Base-by-base conservation (phyloP, 2,329 filamentous ascomycete species). In the Pestalotiopsis sp. region DNA sequence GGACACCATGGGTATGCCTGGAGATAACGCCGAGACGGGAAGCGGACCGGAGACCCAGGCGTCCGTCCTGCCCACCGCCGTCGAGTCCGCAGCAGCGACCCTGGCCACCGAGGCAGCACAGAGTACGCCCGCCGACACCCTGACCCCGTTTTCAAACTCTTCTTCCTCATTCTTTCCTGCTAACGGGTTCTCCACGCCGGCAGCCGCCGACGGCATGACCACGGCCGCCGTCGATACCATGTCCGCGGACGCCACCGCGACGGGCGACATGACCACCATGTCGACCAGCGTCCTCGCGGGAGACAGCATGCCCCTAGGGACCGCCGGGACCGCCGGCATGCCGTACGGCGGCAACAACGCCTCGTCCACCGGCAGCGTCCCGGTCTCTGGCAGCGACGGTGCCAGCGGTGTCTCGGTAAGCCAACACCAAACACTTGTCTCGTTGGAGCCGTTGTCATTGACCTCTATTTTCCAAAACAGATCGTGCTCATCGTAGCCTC, bases 321-420 rank as follows among this genome's bases (percentile, higher is more conserved):
- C 66, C 5, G 61, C 52, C 13, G 66, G 26, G 3, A 22, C 48
- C 35, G 4, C 13, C 22, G 40, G 55, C 35, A 20, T 69, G 13
- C 30, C 30, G 30, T 35, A 35, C 30, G 30, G 30, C 30, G 30
- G 30, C 30, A 35, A 35, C 30, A 75, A 70, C 63, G 65, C 66
- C 60, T 72, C 72, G 22, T 30, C 67, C 24, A 68, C 69, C 22
- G 66, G 64, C n/a, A 65, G 67, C 55, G 57, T 68, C n/a, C 70
- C 73, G 9, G 66, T 74, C 35, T 57, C 68, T 9, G 73, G 70
- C 48, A 66, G 68, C 35, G 69, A 66, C 13, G 63, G 69, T 30
- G 14, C 17, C 58, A 72, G 62, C 62, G 67, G 69, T 40, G 66
- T 74, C 71, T 76, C 73, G 62, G 75, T 77, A 71, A 70, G 71